These are phyloP conservation scores for Platismatia glauca DNA, from an alignment of 495 filamentous ascomycete genomes.

Conservation along the genomic window DNA sequence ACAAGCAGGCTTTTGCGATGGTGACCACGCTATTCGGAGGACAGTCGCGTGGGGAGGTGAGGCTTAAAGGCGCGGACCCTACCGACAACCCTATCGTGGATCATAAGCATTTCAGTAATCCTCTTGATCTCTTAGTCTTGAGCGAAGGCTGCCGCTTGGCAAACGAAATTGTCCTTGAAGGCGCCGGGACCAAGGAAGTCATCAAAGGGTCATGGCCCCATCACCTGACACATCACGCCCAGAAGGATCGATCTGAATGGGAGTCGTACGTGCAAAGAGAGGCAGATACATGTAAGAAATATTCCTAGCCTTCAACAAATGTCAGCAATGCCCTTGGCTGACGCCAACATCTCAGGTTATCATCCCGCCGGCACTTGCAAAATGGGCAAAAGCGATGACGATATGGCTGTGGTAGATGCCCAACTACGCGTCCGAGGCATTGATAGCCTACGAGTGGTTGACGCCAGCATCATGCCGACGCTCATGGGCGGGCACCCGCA, in stretches of 20 bases:
- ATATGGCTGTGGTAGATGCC: not conserved
- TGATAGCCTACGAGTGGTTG: slow-evolving; percentile 39
- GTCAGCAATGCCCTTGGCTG: not conserved
- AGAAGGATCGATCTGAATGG: not conserved
- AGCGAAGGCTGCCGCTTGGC: not conserved
- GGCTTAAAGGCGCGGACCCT: not conserved
- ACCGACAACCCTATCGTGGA: not conserved
- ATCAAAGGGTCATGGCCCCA: not conserved
- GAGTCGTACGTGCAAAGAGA: not conserved
- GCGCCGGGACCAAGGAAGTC: not conserved
- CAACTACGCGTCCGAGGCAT: not conserved
- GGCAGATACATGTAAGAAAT: not conserved
- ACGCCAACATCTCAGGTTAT: not conserved
- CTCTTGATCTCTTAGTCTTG: not conserved
- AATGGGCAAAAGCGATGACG: not conserved
- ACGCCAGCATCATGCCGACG: slow-evolving; percentile 42
- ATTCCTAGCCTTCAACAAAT: not conserved
- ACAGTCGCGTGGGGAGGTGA: not conserved
- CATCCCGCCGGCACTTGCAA: not conserved
- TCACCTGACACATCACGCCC: not conserved
- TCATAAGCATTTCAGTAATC: not conserved
- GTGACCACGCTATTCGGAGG: not conserved
- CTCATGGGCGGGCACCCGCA: slow-evolving; percentile 41
- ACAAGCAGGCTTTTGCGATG: not conserved
- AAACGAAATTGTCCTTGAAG: not conserved